Base-by-base conservation (phyloP, 331 rosid species). In the Quercus phellos region DNA sequence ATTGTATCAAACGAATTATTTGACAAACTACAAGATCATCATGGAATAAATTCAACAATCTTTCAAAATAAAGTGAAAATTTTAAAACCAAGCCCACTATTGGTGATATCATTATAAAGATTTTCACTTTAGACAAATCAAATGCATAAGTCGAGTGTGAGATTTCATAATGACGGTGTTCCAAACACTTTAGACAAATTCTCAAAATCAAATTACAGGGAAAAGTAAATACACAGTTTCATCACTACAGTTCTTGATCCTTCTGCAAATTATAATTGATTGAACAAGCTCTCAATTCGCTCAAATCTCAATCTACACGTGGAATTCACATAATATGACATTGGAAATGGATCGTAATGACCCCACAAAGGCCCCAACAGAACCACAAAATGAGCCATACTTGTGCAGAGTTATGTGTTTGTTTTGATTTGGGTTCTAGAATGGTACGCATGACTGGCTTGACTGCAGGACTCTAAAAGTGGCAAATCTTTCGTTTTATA, bases 281-380 rank as follows among this genome's bases (percentile, higher is more conserved):
- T 17, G 76, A 77, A 29, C 46, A 4, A 0, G 46, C 12, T 38
- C 46, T 56, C 60, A 54, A 38, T 69, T 63, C 68, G 30, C 60
- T 34, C 13, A 64, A 70, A 46, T 51, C 60, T 34, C 18, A 64
- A 70, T 55, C 22, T 30, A 76, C 84, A 81, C 77, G 79, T 86
- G 90, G 79, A 81, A 54, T 70, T 80, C 88, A 81, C 90, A 75
- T 76, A 88, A 70, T 84, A 80, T 50, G 69, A 51, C 80, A 72
- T 21, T 54, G 76, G 64, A 77, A 61, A 80, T 42, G 88, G 85
- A 81, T 77, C 76, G 4, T 72, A 42, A 51, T 46, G 61, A 85
- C 79, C 80, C 82, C 46, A 2, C 46, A 7, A 7, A 38, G 46
- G 46, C 46, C 46, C 46, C 46, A 9, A 38, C 46, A 38, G 46